phyloP scores from a whole-genome alignment of 2,329 filamentous ascomycete genomes.

The Arthrobotrys sinensis region DNA sequence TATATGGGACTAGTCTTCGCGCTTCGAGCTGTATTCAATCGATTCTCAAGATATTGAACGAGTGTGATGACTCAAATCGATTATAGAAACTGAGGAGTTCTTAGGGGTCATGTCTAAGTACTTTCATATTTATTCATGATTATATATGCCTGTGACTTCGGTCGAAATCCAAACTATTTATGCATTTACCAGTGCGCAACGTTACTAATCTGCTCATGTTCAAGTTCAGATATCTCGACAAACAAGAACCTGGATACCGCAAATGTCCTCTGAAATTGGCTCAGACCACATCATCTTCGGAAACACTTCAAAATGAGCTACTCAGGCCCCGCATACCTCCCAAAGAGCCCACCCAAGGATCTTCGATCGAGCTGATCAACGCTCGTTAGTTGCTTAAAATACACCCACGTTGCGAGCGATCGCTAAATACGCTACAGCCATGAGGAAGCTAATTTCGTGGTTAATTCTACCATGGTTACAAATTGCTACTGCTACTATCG shows the following conservation, averaged over 20 bases:
- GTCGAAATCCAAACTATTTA: too few species aligned
- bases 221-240: neutral
- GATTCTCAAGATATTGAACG: too few species aligned
- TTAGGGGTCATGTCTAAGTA: too few species aligned
- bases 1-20: too few species aligned
- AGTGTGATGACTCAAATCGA: too few species aligned
- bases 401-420: constrained; percentile 28
- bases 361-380: constrained; percentile 1
- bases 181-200: too few species aligned
- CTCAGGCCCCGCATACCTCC: neutral
- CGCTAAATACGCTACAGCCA: constrained; percentile 1
- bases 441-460: constrained; percentile 12
- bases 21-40: too few species aligned
- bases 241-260: neutral
- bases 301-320: constrained; percentile 22
- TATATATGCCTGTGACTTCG: too few species aligned
- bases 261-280: constrained; percentile 38
- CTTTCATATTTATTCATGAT: too few species aligned
- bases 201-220: constrained; percentile 15
- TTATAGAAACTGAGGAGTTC: too few species aligned
- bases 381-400: neutral
- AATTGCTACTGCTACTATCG: neutral
- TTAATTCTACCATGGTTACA: constrained; percentile 5
- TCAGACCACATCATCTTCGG: constrained; percentile 40
- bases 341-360: neutral